These are phyloP conservation scores for Karstenula rhodostoma DNA, from an alignment of 2,329 filamentous ascomycete genomes.

Conservation along the genomic window DNA sequence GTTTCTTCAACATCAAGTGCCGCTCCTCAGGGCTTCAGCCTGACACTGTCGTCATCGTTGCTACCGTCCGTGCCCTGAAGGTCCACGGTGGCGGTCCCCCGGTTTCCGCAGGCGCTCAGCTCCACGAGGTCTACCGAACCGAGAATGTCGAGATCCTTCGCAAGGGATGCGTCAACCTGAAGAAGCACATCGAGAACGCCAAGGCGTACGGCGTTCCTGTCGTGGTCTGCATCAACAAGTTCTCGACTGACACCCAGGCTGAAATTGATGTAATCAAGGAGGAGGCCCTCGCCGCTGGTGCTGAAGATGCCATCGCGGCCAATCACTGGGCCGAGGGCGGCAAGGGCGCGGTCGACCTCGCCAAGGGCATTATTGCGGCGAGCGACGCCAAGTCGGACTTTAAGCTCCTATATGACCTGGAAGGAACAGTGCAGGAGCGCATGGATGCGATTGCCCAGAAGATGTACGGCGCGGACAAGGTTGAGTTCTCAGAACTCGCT, in stretches of 20 bases:
- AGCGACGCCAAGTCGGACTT: conserved; percentile 80
- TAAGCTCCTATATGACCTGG: conserved; percentile 83
- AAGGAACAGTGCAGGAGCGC: conserved; percentile 81
- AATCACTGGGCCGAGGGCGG: conserved; percentile 98
- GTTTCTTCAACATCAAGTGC: conserved; percentile 99
- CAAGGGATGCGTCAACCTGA: conserved; percentile 89
- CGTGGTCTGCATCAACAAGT: conserved; percentile 96
- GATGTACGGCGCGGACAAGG: conserved; percentile 91
- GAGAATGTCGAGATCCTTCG: conserved; percentile 94
- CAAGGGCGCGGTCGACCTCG: conserved; percentile 86
- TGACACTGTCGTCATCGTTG: conserved; percentile 93
- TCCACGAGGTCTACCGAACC: conserved; percentile 87
- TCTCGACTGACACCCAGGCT: conserved; percentile 90
- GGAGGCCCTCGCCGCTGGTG: conserved; percentile 89
- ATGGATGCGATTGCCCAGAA: conserved; percentile 89
- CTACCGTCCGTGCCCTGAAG: conserved; percentile 94
- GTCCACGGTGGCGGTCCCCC: conserved; percentile 97
- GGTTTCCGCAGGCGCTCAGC: conserved; percentile 83
- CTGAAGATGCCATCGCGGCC: conserved; percentile 89
- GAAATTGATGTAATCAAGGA: conserved; percentile 90
- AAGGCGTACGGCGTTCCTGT: conserved; percentile 90
- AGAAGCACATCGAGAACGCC: conserved; percentile 94
- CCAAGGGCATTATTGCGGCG: conserved; percentile 83
- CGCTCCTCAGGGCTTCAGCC: conserved; percentile 90
- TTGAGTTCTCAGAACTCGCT: conserved; percentile 92